A percentile compares a stretch with the other conserved stretches of the same genome.
These are phyloP conservation scores for Neocallimastix lanati DNA, from an alignment of 192 early-diverging fungal species.

Conservation along the genomic window DNA sequence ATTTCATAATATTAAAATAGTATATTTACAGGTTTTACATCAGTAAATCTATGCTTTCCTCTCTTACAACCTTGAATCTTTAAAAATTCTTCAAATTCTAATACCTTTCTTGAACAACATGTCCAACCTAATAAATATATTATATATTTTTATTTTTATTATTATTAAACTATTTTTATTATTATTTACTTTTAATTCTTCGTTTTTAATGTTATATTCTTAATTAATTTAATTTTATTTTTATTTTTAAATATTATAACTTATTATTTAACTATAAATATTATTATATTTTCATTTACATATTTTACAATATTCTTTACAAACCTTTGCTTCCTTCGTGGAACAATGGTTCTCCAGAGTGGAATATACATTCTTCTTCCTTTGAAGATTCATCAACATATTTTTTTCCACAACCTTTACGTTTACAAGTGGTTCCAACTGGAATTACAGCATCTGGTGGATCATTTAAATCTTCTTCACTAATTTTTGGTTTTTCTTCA, in stretches of 20 bases:
- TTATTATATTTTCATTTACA: too few relatives aligned
- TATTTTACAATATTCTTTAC: not conserved
- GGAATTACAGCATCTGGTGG: slow-evolving; percentile 48
- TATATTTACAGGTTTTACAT: slow-evolving; percentile 1
- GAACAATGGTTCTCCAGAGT: slow-evolving; percentile 79
- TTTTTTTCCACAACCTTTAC: slow-evolving; percentile 50
- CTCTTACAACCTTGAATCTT: slow-evolving; percentile 79
- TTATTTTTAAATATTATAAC: too few relatives aligned
- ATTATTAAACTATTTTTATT: too few relatives aligned
- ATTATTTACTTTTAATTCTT: too few relatives aligned
- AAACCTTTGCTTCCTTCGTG: slow-evolving; percentile 83
- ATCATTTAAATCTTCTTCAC: slow-evolving; percentile 58
- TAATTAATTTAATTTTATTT: too few relatives aligned
- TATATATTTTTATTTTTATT: too few relatives aligned
- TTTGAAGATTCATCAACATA: slow-evolving; percentile 38
- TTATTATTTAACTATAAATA: too few relatives aligned
- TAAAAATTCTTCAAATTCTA: slow-evolving; percentile 98
- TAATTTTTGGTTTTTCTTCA: slow-evolving; percentile 18
- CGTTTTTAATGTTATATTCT: too few relatives aligned
- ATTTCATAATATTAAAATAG: slow-evolving; percentile 4
- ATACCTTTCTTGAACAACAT: slow-evolving; percentile 83
- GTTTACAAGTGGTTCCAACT: slow-evolving; percentile 61
- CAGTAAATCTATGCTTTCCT: slow-evolving; percentile 82
- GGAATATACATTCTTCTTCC: slow-evolving; percentile 56
- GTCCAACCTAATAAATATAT: slow-evolving; percentile 51